Base-by-base conservation (phyloP, 176 grass and related monocot genomes). In the Poa annua region DNA sequence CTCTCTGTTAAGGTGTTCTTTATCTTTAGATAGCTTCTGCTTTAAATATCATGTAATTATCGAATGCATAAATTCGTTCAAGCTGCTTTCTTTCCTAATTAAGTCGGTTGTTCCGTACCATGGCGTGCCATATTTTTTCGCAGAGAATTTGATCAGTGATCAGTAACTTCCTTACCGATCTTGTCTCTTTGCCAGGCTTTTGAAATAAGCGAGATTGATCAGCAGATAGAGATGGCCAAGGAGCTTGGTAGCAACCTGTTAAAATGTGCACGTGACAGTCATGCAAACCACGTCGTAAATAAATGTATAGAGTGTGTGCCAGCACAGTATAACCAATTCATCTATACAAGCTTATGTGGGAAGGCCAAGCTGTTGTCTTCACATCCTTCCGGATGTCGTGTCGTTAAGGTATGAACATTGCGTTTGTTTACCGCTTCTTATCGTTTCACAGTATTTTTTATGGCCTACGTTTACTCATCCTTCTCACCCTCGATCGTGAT, bases 231-330 rank as follows among this genome's bases (percentile, higher is more conserved):
- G 32, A 89, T 93, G 71, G 91, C 88, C 11, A 65, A 39, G 13
- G 91, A 97, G 61, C 75, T 97, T 35, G 50, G 75, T 7, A 80
- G 78, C 8, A 76, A 93, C 45, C 66, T 89, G 5, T 52, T 89
- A 25, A 59, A 22, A 47, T 96, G 84, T 66, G 65, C 86, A 15
- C 32, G 62, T 32, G 86, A 96, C 42, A 74, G 81, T 48, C 60
- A 89, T 53, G 86, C 83, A 38, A 93, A 80, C 74, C 84, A 89
- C 39, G 88, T 87, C 7, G 22, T 93, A 11, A 75, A 88, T 1
- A 96, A 93, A 62, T 91, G 86, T 47, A 81, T 96, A 9, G 86
- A 91, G 35, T 89, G 86, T 33, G 73, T 96, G 11, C 86, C 91
- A 5, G 17, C 83, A 3, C 62, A 89, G 25, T 59, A 45, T n/a